A percentile compares a stretch with the other conserved stretches of the same genome.
phyloP scores from a whole-genome alignment of 306 rosid genomes.

The Malus fusca region DNA sequence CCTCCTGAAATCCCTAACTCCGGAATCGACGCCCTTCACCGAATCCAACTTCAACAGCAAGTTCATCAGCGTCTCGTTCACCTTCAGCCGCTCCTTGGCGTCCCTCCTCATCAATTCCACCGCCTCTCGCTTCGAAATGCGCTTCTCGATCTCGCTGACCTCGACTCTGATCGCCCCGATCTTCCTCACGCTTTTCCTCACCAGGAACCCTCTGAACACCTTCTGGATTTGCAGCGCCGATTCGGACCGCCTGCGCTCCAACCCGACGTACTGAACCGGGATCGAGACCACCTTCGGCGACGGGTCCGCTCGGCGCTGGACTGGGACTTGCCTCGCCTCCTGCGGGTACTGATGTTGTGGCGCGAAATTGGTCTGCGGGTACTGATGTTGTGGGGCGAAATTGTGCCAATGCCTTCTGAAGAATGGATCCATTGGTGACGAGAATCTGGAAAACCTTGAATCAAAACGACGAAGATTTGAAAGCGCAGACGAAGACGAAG shows the following conservation, averaged over 20 bases:
- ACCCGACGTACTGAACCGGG: conserved; percentile 46
- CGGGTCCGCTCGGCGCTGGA: conserved; percentile 8
- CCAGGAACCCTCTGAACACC: conserved; percentile 46
- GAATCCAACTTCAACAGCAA: conserved; percentile 58
- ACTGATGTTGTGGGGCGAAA: background rate
- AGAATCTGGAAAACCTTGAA: no score
- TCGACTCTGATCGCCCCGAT: conserved; percentile 35
- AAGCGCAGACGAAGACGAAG: no score
- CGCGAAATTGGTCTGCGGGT: background rate
- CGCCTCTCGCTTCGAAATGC: conserved; percentile 8
- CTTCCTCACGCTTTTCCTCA: conserved; percentile 52
- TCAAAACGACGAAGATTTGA: background rate
- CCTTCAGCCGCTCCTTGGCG: conserved; percentile 43
- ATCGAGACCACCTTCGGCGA: conserved; percentile 44
- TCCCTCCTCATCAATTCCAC: conserved; percentile 32
- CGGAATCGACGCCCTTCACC: conserved; percentile 40
- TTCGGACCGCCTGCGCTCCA: conserved; percentile 15
- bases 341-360: conserved; percentile 1
- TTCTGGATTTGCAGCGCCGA: conserved; percentile 55
- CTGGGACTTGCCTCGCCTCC: background rate
- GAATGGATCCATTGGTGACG: conserved; percentile 13
- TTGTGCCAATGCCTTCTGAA: conserved; percentile 17
- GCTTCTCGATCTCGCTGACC: conserved; percentile 36
- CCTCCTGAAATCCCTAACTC: conserved; percentile 55
- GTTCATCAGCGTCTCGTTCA: conserved; percentile 55